phyloP scores from a whole-genome alignment of 176 grass and related monocot genomes.

The Oryza punctata region DNA sequence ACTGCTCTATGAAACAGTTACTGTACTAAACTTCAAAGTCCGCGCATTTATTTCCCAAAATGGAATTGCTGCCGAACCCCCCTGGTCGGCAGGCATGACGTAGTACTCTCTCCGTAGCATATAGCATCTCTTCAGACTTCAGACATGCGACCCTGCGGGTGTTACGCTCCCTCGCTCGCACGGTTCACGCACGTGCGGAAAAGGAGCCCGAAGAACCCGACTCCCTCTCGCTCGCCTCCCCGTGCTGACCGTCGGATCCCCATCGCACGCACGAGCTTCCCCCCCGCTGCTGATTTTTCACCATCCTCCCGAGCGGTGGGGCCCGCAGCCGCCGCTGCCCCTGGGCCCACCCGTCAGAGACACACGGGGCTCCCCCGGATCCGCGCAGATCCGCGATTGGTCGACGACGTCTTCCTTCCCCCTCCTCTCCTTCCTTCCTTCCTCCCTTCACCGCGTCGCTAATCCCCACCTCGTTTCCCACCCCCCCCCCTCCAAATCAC shows the following conservation, averaged over 20 bases:
- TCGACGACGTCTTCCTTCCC: constrained; percentile 37
- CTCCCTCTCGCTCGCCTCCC: too few species aligned
- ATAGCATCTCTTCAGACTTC: too few species aligned
- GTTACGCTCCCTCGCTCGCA: background rate
- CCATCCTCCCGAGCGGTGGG: background rate
- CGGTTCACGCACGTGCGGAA: too few species aligned
- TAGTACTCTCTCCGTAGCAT: too few species aligned
- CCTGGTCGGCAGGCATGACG: background rate
- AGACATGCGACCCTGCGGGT: background rate
- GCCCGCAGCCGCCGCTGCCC: constrained; percentile 31
- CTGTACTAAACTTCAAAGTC: too few species aligned
- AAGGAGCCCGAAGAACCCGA: too few species aligned
- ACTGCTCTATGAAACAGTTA: too few species aligned
- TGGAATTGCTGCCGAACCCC: background rate
- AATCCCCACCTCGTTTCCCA: constrained; percentile 6
- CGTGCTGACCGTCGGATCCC: background rate
- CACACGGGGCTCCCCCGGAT: background rate
- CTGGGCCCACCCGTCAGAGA: constrained; percentile 40
- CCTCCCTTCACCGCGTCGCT: constrained; percentile 32
- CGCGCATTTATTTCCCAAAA: background rate
- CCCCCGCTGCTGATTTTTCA: constrained; percentile 33
- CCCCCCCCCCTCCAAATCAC: constrained; percentile 14
- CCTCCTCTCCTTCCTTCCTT: background rate
- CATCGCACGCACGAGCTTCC: background rate
- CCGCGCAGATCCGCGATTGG: constrained; percentile 60